A percentile compares a stretch with the other conserved stretches of the same genome.
phyloP scores from a whole-genome alignment of 2,329 filamentous ascomycete genomes.

The Colletotrichum magnum region DNA sequence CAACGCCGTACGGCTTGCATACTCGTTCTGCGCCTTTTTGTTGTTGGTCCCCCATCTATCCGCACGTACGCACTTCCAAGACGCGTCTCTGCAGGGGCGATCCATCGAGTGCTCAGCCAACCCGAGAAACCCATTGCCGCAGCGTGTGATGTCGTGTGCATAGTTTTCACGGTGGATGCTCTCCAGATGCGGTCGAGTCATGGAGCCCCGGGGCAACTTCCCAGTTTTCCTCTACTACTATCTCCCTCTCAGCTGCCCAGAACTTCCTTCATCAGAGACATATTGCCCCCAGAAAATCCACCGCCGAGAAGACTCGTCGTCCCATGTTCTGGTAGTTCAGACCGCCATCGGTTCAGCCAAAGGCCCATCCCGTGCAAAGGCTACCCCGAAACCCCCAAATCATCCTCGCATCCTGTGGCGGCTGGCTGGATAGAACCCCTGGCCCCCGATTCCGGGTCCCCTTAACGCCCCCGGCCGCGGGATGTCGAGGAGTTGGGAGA shows the following conservation, averaged over 20 bases:
- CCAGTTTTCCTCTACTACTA: background rate
- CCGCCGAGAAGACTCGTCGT: constrained; percentile 16
- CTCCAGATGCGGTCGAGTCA: constrained; percentile 36
- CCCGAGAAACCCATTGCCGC: constrained; percentile 15
- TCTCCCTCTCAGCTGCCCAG: constrained; percentile 16
- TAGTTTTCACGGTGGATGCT: constrained; percentile 34
- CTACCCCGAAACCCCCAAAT: constrained; percentile 8
- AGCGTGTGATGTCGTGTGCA: background rate
- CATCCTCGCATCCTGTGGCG: constrained; percentile 8
- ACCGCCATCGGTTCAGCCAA: constrained; percentile 24
- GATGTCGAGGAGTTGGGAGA: background rate
- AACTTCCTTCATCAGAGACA: constrained; percentile 4
- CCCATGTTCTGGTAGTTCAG: constrained; percentile 28
- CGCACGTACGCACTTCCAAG: constrained; percentile 15
- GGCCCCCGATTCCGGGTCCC: constrained; percentile 11
- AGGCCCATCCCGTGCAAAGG: constrained; percentile 11
- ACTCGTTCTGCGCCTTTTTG: constrained; percentile 6
- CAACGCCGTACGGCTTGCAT: constrained; percentile 23
- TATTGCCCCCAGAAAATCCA: background rate
- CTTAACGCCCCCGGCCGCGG: background rate
- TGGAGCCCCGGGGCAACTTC: constrained; percentile 19
- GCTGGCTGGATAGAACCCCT: background rate
- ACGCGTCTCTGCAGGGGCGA: constrained; percentile 34
- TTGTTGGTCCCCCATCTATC: constrained; percentile 14
- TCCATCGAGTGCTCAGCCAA: constrained; percentile 11